These are phyloP conservation scores for Podaxis sp. DNA, from an alignment of 768 basidiomycete species.

Conservation along the genomic window DNA sequence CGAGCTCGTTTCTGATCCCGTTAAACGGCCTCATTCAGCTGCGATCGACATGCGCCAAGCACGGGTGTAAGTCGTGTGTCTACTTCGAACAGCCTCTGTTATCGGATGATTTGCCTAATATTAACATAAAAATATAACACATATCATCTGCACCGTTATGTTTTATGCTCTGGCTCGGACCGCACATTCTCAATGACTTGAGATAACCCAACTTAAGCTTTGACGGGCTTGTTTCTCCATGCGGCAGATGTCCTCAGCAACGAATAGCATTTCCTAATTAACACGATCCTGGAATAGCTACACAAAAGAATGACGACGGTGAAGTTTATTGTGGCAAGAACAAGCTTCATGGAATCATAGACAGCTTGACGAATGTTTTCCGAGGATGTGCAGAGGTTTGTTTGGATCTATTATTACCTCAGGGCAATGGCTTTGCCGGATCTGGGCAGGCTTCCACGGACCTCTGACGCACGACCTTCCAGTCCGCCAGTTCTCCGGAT, in stretches of 20 bases:
- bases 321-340: background rate
- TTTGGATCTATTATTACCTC: constrained; percentile 22
- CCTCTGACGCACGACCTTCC: background rate
- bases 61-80: background rate
- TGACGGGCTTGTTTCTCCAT: background rate
- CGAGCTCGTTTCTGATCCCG: background rate
- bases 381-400: background rate
- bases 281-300: background rate
- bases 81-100: background rate
- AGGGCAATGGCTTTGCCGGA: constrained; percentile 7
- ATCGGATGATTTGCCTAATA: background rate
- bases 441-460: background rate
- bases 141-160: background rate
- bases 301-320: background rate
- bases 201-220: background rate
- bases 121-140: background rate
- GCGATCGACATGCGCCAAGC: background rate
- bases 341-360: constrained; percentile 11
- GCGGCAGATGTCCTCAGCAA: background rate
- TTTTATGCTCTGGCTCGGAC: background rate
- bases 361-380: constrained; percentile 2
- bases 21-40: background rate
- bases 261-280: background rate
- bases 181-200: background rate
- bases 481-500: constrained; percentile 16